phyloP scores from a whole-genome alignment of 768 basidiomycete genomes.

The Tricholoma sp. region DNA sequence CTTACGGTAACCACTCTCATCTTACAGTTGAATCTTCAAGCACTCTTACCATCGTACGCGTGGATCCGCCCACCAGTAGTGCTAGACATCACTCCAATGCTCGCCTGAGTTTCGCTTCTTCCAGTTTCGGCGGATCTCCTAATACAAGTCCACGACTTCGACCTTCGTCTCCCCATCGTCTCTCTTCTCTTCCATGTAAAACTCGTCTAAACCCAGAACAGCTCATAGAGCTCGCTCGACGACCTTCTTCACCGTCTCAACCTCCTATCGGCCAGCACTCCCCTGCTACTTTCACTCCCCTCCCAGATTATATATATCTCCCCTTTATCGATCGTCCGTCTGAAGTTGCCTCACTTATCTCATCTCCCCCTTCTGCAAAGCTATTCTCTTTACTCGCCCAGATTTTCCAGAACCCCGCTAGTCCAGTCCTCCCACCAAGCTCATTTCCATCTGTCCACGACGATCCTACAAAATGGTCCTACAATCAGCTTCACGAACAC shows the following conservation, averaged over 20 bases:
- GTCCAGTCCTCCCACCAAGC: slow-evolving; percentile 17
- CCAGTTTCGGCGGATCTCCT: slow-evolving; percentile 6
- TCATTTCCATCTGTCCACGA: slow-evolving; percentile 28
- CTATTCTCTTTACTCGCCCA: slow-evolving; percentile 71
- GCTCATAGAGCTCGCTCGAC: slow-evolving; percentile 64
- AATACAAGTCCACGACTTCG: slow-evolving; percentile 35
- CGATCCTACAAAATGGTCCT: slow-evolving; percentile 72
- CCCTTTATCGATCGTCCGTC: slow-evolving; percentile 81
- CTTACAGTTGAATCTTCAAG: slow-evolving; percentile 55
- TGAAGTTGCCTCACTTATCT: slow-evolving; percentile 69
- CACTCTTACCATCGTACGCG: slow-evolving; percentile 72
- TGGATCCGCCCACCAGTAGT: slow-evolving; percentile 25
- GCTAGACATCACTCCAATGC: no score
- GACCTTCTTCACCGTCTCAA: slow-evolving; percentile 13
- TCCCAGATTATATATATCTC: slow-evolving; percentile 73
- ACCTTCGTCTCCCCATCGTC: slow-evolving; percentile 42
- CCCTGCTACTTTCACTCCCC: slow-evolving; percentile 64
- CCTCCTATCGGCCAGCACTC: slow-evolving; percentile 15
- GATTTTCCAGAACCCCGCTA: slow-evolving; percentile 43
- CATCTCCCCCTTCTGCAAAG: slow-evolving; percentile 58
- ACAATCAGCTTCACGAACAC: slow-evolving; percentile 61
- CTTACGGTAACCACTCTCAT: slow-evolving; percentile 50
- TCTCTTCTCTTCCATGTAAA: slow-evolving; percentile 26
- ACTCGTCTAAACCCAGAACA: slow-evolving; percentile 67
- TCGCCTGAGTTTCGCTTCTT: slow-evolving; percentile 9